Percentiles rank a stretch among this genome's conserved stretches.
phyloP scores from a whole-genome alignment of 2,329 filamentous ascomycete species.

The Pseudogymnoascus sp. region DNA sequence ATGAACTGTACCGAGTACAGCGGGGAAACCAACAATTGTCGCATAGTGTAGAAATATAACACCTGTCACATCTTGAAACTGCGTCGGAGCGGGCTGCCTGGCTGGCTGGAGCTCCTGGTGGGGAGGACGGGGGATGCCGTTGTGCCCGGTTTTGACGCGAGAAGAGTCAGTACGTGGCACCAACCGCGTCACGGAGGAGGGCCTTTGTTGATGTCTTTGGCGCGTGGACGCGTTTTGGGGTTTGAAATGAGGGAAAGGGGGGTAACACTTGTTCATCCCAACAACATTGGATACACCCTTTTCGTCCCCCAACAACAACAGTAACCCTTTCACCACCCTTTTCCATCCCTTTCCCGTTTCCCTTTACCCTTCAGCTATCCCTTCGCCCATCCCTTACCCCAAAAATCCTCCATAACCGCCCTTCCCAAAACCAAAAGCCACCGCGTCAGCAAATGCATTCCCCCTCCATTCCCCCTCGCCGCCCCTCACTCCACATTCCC shows the following conservation, averaged over 20 bases:
- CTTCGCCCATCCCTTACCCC: not conserved
- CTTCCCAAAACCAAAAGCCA: not conserved
- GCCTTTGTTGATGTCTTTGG: not conserved
- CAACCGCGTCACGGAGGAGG: not conserved
- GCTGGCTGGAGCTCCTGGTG: not conserved
- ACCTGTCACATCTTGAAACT: slow-evolving; percentile 4
- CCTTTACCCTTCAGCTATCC: slow-evolving; percentile 20
- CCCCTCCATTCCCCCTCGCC: not conserved
- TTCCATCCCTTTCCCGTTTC: slow-evolving; percentile 31
- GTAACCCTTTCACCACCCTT: slow-evolving; percentile 38
- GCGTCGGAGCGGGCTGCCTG: not conserved
- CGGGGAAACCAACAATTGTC: not conserved
- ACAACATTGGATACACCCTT: slow-evolving; percentile 9
- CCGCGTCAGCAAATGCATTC: not conserved
- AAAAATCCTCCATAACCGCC: not conserved
- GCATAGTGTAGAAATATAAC: slow-evolving; percentile 10
- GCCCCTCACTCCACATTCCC: not conserved
- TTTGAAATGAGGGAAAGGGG: not conserved
- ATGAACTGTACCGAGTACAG: not conserved
- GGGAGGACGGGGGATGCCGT: not conserved
- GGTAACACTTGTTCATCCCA: slow-evolving; percentile 10
- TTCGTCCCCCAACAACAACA: slow-evolving; percentile 12
- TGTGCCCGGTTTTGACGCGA: slow-evolving; percentile 9
- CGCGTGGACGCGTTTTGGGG: not conserved
- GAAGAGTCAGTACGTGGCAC: slow-evolving; percentile 1